Evolutionary conservation across 805 yeast genomes (phyloP).

Genomic region (Debaryomyces prosopidis): DNA sequence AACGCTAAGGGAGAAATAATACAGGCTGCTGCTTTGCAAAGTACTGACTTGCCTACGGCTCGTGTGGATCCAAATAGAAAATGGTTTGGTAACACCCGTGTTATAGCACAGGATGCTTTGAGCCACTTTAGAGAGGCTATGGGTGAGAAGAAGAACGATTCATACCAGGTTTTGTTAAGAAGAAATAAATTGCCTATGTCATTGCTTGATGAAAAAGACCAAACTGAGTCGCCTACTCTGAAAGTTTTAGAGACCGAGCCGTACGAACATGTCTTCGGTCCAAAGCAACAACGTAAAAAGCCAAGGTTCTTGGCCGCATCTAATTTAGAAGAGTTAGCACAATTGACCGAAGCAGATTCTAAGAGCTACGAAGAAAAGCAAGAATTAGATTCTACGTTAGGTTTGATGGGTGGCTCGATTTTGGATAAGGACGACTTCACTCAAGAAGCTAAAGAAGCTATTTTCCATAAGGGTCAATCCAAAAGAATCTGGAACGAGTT

Average conservation of each 20-base stretch:
- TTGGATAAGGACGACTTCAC: slow-evolving; percentile 76
- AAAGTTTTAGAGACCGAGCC: slow-evolving; percentile 88
- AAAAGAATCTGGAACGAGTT: slow-evolving; percentile 98
- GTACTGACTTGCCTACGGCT: slow-evolving; percentile 84
- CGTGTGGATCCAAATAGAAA: slow-evolving; percentile 94
- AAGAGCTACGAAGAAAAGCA: slow-evolving; percentile 69
- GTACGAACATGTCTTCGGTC: slow-evolving; percentile 82
- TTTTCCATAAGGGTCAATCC: slow-evolving; percentile 95
- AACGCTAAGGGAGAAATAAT: slow-evolving; percentile 86
- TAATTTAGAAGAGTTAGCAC: slow-evolving; percentile 75
- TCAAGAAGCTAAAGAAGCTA: slow-evolving; percentile 90
- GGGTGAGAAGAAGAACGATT: slow-evolving; percentile 78
- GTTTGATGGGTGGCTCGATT: slow-evolving; percentile 70
- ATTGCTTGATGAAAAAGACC: slow-evolving; percentile 80
- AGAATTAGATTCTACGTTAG: slow-evolving; percentile 72
- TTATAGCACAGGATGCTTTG: slow-evolving; percentile 94
- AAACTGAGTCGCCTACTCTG: slow-evolving; percentile 72
- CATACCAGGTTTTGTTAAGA: slow-evolving; percentile 81
- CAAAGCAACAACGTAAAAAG: slow-evolving; percentile 90
- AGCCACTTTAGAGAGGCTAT: slow-evolving; percentile 92
- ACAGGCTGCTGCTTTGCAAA: slow-evolving; percentile 85
- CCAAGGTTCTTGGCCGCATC: slow-evolving; percentile 76
- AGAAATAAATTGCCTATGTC: slow-evolving; percentile 97
- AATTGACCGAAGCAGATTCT: slow-evolving; percentile 55
- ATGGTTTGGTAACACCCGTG: slow-evolving; percentile 98